Conservation (phyloP, 306 rosid species). For the Fagus crenata region DNA sequence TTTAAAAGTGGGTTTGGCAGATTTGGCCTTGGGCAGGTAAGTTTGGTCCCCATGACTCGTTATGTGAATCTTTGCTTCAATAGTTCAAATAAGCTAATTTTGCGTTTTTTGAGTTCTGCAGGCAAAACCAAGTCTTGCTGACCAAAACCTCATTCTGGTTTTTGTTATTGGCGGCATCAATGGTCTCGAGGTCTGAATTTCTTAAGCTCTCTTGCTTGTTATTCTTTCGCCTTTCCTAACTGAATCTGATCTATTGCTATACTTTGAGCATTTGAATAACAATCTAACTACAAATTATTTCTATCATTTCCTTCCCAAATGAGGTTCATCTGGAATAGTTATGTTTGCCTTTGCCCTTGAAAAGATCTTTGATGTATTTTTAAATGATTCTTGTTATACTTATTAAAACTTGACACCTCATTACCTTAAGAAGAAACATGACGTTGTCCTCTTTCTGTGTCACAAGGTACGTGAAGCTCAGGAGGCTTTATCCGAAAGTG, state of each 20-base stretch:
- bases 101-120: slow-evolving; percentile 37
- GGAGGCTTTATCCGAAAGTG: slow-evolving; percentile 76
- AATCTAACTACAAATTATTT: not conserved
- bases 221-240: not conserved
- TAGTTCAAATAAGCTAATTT: slow-evolving; percentile 27
- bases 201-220: slow-evolving; percentile 9
- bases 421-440: slow-evolving; percentile 23
- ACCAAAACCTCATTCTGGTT: slow-evolving; percentile 79
- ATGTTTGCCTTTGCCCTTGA: not conserved
- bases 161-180: slow-evolving; percentile 90
- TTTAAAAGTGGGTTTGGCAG: slow-evolving; percentile 91
- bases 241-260: not conserved
- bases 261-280: not conserved
- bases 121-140: slow-evolving; percentile 96
- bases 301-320: not conserved
- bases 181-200: slow-evolving; percentile 69
- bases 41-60: slow-evolving; percentile 26
- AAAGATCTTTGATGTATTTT: not conserved
- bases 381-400: not conserved
- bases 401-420: slow-evolving; percentile 12
- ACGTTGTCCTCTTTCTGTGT: slow-evolving; percentile 16
- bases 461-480: slow-evolving; percentile 79
- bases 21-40: slow-evolving; percentile 96
- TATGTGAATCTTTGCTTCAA: slow-evolving; percentile 26
- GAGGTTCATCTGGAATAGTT: not conserved